Percentiles rank a stretch among this genome's conserved stretches.
Conservation (phyloP, 352 stramenopile species). For the Aphanomyces cochlioides region DNA sequence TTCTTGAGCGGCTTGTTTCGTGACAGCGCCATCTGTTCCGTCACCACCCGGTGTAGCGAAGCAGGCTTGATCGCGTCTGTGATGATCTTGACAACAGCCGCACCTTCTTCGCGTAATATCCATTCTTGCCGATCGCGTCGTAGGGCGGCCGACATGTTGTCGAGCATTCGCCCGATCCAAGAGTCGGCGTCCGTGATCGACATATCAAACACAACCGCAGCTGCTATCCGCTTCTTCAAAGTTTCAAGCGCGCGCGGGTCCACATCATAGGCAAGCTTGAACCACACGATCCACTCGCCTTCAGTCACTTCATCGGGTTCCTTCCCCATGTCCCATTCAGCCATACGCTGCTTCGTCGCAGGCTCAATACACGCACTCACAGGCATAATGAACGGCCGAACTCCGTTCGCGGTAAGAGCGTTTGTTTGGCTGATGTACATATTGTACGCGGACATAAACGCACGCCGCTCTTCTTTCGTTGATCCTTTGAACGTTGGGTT, state of each 20-base stretch:
- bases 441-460: neutral
- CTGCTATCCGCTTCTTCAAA: neutral
- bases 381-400: neutral
- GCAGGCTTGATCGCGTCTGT: neutral
- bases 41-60: neutral
- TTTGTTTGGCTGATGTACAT: neutral
- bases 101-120: too few relatives aligned
- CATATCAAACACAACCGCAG: too few relatives aligned
- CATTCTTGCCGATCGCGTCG: too few relatives aligned
- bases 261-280: neutral
- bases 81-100: neutral
- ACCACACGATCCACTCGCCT: neutral
- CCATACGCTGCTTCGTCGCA: neutral
- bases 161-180: too few relatives aligned
- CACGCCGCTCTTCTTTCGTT: neutral
- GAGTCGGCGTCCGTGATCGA: too few relatives aligned
- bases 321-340: neutral
- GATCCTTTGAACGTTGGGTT: conserved; percentile 1
- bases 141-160: too few relatives aligned
- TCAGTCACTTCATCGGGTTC: too few relatives aligned
- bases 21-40: neutral
- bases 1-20: neutral
- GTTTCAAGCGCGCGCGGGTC: neutral
- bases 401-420: neutral
- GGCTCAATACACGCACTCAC: neutral